A percentile compares a stretch with the other conserved stretches of the same genome.
Evolutionary conservation across 805 yeast genomes (phyloP).

Genomic region (Candida sphagnicola): DNA sequence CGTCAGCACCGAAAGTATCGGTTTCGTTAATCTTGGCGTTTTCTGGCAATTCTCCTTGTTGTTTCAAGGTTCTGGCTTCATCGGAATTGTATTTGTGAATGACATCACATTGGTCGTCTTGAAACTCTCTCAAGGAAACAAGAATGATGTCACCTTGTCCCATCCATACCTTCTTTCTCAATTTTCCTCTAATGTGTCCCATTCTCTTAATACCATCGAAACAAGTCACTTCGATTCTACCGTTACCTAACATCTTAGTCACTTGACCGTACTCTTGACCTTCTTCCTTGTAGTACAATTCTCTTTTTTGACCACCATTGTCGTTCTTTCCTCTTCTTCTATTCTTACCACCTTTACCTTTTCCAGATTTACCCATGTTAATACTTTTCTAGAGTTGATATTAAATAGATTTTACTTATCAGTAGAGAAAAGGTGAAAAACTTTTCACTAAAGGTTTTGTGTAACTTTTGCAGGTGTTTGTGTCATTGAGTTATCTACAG

Average conservation of each 20-base stretch:
- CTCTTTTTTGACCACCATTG: conserved; percentile 88
- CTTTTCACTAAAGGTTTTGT: background rate
- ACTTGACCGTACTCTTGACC: conserved; percentile 99
- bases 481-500: too few relatives aligned
- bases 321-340: conserved; percentile 99
- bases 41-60: conserved; percentile 96
- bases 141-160: conserved; percentile 96
- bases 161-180: conserved; percentile 99
- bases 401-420: background rate
- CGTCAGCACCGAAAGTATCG: conserved; percentile 94
- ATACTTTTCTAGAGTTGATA: background rate
- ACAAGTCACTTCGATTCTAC: conserved; percentile 92
- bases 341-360: conserved; percentile 87
- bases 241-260: conserved; percentile 97
- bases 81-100: conserved; percentile 95
- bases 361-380: conserved; percentile 69
- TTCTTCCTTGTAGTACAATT: conserved; percentile 85
- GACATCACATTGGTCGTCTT: conserved; percentile 97
- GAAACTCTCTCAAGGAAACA: conserved; percentile 96
- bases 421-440: background rate
- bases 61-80: conserved; percentile 95
- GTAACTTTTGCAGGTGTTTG: too few relatives aligned
- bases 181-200: conserved; percentile 98
- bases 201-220: conserved; percentile 91
- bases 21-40: conserved; percentile 96